Conservation (phyloP, 371 early-diverging fungal genomes). For the Capniomyces stellatus region DNA sequence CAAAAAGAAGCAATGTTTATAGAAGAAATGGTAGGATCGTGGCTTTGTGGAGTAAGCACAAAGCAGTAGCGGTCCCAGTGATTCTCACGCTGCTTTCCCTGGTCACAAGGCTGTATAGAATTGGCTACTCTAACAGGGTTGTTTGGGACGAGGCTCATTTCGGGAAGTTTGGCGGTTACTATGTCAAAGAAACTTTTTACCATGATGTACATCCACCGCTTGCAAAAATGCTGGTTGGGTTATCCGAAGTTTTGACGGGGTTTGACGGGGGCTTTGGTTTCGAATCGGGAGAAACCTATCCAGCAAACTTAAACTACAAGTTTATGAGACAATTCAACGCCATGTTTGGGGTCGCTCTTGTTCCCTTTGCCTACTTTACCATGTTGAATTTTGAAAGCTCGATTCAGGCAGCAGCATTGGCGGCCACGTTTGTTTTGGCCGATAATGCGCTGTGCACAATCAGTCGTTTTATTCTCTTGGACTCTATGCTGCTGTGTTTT, state of each 20-base stretch:
- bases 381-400: constrained; percentile 57
- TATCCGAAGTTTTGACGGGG: constrained; percentile 72
- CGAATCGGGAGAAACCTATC: constrained; percentile 67
- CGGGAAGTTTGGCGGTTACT: constrained; percentile 86
- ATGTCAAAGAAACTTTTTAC: constrained; percentile 84
- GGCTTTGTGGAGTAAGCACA: too few species aligned
- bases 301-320: constrained; percentile 59
- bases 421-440: constrained; percentile 58
- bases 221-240: constrained; percentile 94
- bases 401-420: constrained; percentile 37
- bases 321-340: constrained; percentile 83
- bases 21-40: too few species aligned
- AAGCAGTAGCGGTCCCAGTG: not conserved
- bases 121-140: constrained; percentile 48
- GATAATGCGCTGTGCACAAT: constrained; percentile 74
- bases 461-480: constrained; percentile 88
- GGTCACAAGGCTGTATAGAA: constrained; percentile 68
- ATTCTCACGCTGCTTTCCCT: constrained; percentile 5
- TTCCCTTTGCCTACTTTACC: constrained; percentile 81
- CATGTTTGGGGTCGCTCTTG: constrained; percentile 78
- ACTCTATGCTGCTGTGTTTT: constrained; percentile 88
- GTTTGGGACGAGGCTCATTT: constrained; percentile 71
- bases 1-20: too few species aligned
- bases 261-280: constrained; percentile 82
- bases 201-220: constrained; percentile 99